These are phyloP conservation scores for Saturnispora diversa DNA, from an alignment of 805 yeast species.

Conservation along the genomic window DNA sequence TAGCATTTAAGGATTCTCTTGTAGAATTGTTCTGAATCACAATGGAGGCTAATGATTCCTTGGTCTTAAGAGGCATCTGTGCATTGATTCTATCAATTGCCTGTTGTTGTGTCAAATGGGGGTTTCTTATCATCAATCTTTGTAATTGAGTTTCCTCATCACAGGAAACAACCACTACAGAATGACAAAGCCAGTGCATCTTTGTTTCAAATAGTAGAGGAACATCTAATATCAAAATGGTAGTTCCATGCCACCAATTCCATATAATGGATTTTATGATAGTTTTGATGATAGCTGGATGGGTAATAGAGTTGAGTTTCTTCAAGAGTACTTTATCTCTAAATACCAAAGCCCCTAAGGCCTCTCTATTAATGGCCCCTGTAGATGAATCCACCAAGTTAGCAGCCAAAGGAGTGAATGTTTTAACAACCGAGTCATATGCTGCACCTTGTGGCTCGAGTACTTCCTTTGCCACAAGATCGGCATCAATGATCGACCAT, in stretches of 20 bases:
- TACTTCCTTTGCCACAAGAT: conserved; percentile 74
- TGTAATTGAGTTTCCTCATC: conserved; percentile 47
- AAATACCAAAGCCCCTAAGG: conserved; percentile 73
- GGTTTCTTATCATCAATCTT: conserved; percentile 60
- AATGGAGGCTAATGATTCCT: conserved; percentile 52
- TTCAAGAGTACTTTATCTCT: conserved; percentile 45
- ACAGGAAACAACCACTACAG: conserved; percentile 61
- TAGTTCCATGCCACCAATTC: conserved; percentile 51
- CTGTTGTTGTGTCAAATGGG: conserved; percentile 55
- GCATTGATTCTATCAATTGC: conserved; percentile 63
- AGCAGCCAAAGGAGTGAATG: conserved; percentile 46
- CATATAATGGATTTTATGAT: conserved; percentile 49
- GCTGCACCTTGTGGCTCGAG: conserved; percentile 76
- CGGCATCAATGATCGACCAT: conserved; percentile 78
- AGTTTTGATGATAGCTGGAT: conserved; percentile 73
- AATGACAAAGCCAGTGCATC: conserved; percentile 63
- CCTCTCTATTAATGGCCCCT: conserved; percentile 56
- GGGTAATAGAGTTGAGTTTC: conserved; percentile 67
- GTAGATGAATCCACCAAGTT: conserved; percentile 40
- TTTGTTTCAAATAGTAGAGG: conserved; percentile 83
- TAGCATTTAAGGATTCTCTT: conserved; percentile 35
- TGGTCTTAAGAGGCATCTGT: conserved; percentile 62
- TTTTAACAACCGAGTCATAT: conserved; percentile 51
- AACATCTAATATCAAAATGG: conserved; percentile 72
- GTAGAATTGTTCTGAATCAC: conserved; percentile 56